Evolutionary conservation across 169 alveolate genomes (phyloP).

Genomic region (Plasmodium falciparum): DNA sequence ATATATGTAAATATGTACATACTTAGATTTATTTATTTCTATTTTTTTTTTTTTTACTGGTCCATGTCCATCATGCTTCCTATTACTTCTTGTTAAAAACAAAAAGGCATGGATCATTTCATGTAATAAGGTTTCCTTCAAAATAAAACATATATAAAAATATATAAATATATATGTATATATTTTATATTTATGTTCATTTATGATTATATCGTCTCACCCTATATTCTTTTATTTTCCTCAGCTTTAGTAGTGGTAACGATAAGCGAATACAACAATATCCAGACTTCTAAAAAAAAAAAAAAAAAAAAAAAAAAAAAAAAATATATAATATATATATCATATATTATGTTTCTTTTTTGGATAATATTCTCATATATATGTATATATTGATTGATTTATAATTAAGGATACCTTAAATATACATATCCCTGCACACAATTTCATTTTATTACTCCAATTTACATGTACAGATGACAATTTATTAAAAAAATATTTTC

Average conservation of each 20-base stretch:
- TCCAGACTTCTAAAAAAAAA: constrained; percentile 83
- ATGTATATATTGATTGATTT: background rate
- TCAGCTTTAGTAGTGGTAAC: constrained; percentile 92
- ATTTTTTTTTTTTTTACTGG: constrained; percentile 74
- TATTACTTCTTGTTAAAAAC: constrained; percentile 86
- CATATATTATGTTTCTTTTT: too few species aligned
- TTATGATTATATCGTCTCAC: constrained; percentile 25
- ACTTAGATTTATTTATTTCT: background rate
- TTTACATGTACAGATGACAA: constrained; percentile 88
- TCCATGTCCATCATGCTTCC: constrained; percentile 92
- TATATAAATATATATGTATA: background rate
- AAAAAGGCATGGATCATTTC: constrained; percentile 97
- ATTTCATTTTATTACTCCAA: constrained; percentile 94
- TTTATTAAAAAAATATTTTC: constrained; percentile 85
- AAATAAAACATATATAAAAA: constrained; percentile 2
- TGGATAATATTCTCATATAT: too few species aligned
- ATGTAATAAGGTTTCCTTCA: constrained; percentile 94
- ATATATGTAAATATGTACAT: background rate
- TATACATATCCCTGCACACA: constrained; percentile 94
- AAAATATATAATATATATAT: too few species aligned
- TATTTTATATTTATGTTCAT: too few species aligned
- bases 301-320: too few species aligned
- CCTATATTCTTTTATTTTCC: constrained; percentile 91
- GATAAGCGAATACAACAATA: constrained; percentile 92
- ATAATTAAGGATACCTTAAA: constrained; percentile 70